Percentiles rank a stretch among this genome's conserved stretches.
phyloP scores from a whole-genome alignment of 108 stramenopile species.

The Fistulifera pelliculosa region DNA sequence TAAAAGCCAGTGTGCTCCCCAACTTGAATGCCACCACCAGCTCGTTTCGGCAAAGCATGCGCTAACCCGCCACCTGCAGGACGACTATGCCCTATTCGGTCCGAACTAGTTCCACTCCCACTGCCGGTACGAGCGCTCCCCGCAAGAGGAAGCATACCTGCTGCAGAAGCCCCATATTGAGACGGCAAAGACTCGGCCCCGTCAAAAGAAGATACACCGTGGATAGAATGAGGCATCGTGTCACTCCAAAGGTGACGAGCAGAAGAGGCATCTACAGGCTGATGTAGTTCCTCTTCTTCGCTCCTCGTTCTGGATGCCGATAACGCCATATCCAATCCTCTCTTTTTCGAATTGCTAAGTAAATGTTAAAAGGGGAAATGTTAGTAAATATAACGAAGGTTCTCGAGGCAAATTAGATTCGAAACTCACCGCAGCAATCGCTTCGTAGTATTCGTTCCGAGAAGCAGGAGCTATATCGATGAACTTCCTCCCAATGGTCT shows the following conservation, averaged over 20 bases:
- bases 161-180: not conserved
- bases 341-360: too few relatives aligned
- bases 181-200: not conserved
- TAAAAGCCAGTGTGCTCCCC: constrained; percentile 88
- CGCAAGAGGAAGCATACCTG: not conserved
- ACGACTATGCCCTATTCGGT: constrained; percentile 3
- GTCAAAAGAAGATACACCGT: not conserved
- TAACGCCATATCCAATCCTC: too few relatives aligned
- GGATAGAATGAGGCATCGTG: not conserved
- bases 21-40: constrained; percentile 78
- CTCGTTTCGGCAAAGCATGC: constrained; percentile 25
- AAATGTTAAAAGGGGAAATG: too few relatives aligned
- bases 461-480: constrained; percentile 88
- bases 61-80: constrained; percentile 2
- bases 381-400: too few relatives aligned
- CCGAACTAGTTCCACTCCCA: constrained; percentile 16
- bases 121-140: constrained; percentile 21
- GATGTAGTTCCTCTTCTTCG: too few relatives aligned
- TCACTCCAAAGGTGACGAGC: too few relatives aligned
- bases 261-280: too few relatives aligned
- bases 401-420: too few relatives aligned
- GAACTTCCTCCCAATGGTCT: constrained; percentile 72
- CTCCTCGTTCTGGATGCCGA: too few relatives aligned
- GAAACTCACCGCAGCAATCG: constrained; percentile 71
- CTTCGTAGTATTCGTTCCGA: constrained; percentile 83